Percentiles rank a stretch among this genome's conserved stretches.
These are phyloP conservation scores for Phytophthora fragariaefolia DNA, from an alignment of 352 stramenopile genomes.

Conservation along the genomic window DNA sequence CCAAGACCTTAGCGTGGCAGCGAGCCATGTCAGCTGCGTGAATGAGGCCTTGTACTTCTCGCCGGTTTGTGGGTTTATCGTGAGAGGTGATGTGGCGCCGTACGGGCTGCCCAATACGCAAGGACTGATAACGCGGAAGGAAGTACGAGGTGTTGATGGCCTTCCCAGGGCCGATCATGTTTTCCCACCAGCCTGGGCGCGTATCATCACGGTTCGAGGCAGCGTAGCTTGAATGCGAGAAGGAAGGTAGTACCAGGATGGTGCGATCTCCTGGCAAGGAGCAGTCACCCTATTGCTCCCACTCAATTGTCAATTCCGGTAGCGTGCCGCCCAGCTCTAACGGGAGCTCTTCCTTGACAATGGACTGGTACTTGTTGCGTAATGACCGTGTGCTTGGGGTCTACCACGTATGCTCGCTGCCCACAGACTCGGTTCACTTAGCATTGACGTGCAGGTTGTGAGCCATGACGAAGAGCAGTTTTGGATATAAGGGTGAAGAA, in stretches of 20 bases:
- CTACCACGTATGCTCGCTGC: background rate
- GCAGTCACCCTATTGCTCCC: conserved; percentile 78
- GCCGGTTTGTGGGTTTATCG: conserved; percentile 55
- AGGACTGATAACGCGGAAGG: conserved; percentile 82
- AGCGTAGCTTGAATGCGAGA: conserved; percentile 81
- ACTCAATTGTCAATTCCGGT: conserved; percentile 62
- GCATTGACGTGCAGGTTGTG: conserved; percentile 16
- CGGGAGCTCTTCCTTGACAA: conserved; percentile 60
- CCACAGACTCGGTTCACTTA: conserved; percentile 2
- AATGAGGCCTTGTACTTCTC: conserved; percentile 68
- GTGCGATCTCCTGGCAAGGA: conserved; percentile 70
- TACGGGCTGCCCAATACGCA: conserved; percentile 82
- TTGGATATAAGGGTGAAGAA: conserved; percentile 17
- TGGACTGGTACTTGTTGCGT: conserved; percentile 74
- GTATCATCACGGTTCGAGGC: conserved; percentile 78
- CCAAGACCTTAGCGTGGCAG: conserved; percentile 72
- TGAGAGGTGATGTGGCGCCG: conserved; percentile 73
- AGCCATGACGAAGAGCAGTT: conserved; percentile 10
- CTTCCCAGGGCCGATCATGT: conserved; percentile 82
- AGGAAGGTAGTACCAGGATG: conserved; percentile 78
- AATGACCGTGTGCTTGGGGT: conserved; percentile 28
- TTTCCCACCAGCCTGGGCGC: conserved; percentile 82
- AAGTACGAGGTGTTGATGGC: conserved; percentile 89
- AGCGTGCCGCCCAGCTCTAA: conserved; percentile 53
- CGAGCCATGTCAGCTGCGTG: conserved; percentile 83